Evolutionary conservation across 441 rosid species (phyloP).

Genomic region (Eutrema salsugineum): DNA sequence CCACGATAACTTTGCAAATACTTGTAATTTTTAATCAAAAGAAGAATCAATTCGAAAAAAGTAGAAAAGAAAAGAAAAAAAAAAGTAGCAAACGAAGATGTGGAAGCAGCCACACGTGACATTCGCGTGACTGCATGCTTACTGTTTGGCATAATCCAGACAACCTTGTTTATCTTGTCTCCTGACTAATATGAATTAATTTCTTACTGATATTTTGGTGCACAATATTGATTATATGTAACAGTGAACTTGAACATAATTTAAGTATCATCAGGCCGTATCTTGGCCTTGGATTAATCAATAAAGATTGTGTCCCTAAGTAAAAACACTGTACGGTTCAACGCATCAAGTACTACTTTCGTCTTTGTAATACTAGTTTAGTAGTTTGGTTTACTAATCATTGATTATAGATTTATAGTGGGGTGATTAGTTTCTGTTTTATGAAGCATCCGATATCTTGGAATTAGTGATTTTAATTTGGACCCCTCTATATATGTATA

Average conservation of each 20-base stretch:
- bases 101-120: conserved; percentile 25
- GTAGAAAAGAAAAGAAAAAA: background rate
- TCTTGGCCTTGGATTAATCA: conserved; percentile 34
- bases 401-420: conserved; percentile 8
- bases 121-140: conserved; percentile 27
- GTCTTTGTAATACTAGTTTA: background rate
- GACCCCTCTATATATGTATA: background rate
- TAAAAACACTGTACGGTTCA: conserved; percentile 28
- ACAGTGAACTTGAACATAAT: conserved; percentile 24
- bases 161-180: conserved; percentile 32
- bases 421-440: conserved; percentile 26
- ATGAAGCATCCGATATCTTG: conserved; percentile 30
- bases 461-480: background rate
- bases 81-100: background rate
- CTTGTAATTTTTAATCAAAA: background rate
- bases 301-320: conserved; percentile 27
- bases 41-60: background rate
- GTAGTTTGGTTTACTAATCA: conserved; percentile 23
- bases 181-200: conserved; percentile 14
- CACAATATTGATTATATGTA: background rate
- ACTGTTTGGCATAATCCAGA: conserved; percentile 28
- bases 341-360: conserved; percentile 29
- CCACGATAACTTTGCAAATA: background rate
- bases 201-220: background rate
- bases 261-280: conserved; percentile 12